Base-by-base conservation (phyloP, 1,284 basidiomycete genomes). In the Irpex sp. region DNA sequence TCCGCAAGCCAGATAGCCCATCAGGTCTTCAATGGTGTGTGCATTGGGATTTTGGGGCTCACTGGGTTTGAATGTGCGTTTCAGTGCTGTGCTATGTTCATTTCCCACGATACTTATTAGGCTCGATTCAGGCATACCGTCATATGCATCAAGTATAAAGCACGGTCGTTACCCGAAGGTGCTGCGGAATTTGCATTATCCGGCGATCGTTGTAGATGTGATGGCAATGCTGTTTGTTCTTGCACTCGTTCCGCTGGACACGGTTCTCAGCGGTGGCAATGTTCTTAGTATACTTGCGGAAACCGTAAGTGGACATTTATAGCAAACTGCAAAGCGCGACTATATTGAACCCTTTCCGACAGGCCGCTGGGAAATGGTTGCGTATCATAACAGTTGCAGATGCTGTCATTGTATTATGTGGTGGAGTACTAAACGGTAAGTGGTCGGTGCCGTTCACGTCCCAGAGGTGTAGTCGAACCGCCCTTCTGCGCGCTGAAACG, bases 1-100 rank as follows among this genome's bases (percentile, higher is more conserved):
- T 65, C 69, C 0, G 61, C 68, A 1, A 70, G 69, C 2, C 72
- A 26, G 37, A 33, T 84, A 11, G 71, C 76, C 2, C 78, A 72
- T 13, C 79, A 87, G 56, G 73, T 86, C 4, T 91, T 86, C 69
- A 76, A 85, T 63, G 89, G 89, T 0, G 77, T 87, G 31, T 90
- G 88, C 66, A 74, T 91, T 5, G 83, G 85, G 0, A 86, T 90
- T 77, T 76, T 91, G 1, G 88, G 87, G 0, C 77, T 90, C 36
- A 90, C 89, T 1, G 88, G 89, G 7, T 82, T 86, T 67, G 86
- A 88, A 78, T 87, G 86, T 87, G 68, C 33, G 62, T 35, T 33
- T 43, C 17, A 1, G 43, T 17, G 17, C 31, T 15, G 31, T 59
- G 31, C 17, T 19, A 26, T 17, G 43, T 39, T 13, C 47, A 21